A percentile compares a stretch with the other conserved stretches of the same genome.
phyloP scores from a whole-genome alignment of 148 eudicot species.

The Rhododendron henanense region DNA sequence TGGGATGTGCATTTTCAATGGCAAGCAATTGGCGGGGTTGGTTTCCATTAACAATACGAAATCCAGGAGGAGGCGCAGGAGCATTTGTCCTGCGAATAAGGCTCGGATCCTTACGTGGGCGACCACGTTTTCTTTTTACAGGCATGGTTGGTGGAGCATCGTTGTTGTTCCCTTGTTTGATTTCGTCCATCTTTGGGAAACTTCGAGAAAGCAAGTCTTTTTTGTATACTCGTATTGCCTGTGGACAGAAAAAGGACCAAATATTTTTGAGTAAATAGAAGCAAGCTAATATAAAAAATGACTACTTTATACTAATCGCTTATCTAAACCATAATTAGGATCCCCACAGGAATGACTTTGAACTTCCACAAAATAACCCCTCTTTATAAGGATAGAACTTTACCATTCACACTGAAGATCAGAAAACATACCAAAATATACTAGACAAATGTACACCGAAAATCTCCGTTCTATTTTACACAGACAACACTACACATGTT shows the following conservation, averaged over 20 bases:
- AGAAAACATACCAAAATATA: background rate
- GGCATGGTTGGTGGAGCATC: constrained; percentile 26
- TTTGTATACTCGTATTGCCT: constrained; percentile 5
- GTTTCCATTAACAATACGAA: constrained; percentile 14
- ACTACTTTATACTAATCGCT: background rate
- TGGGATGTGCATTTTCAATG: constrained; percentile 15
- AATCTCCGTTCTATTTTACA: background rate
- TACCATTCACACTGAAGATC: background rate
- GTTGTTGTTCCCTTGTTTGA: constrained; percentile 27
- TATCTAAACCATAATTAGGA: background rate
- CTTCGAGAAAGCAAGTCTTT: background rate
- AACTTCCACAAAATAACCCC: background rate
- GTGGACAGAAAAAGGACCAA: background rate
- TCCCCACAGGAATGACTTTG: background rate
- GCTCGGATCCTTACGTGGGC: constrained; percentile 76
- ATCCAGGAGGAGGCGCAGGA: constrained; percentile 30
- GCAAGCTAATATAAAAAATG: background rate
- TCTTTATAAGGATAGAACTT: background rate
- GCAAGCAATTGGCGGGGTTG: constrained; percentile 14
- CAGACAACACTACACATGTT: background rate
- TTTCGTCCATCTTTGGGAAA: constrained; percentile 48
- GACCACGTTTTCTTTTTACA: constrained; percentile 77
- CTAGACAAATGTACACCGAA: background rate
- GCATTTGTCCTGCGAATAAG: constrained; percentile 21
- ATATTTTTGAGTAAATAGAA: background rate